Conservation (phyloP, 495 filamentous ascomycete species). For the Parachaetomium inaequale region DNA sequence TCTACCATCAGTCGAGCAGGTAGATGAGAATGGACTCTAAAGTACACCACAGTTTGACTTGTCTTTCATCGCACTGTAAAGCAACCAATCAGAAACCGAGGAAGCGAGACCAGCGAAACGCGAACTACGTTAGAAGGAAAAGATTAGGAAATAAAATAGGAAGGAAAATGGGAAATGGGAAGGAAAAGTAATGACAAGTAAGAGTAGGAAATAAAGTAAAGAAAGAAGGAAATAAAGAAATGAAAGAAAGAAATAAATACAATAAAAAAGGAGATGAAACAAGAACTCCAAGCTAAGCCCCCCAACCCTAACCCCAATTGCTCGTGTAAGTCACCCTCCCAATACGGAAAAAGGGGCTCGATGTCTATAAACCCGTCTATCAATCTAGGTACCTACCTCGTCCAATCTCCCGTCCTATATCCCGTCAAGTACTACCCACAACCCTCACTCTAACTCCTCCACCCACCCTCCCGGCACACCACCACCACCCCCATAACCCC, state of each 20-base stretch:
- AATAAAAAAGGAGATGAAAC: no score
- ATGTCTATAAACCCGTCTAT: background rate
- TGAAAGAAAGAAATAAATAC: background rate
- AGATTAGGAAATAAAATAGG: background rate
- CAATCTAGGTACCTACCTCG: background rate
- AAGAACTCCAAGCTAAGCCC: no score
- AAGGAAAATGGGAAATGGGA: background rate
- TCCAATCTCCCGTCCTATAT: background rate
- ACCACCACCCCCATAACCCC: background rate
- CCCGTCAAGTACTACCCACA: background rate
- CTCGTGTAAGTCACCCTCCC: slow-evolving; percentile 1
- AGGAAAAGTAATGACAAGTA: background rate
- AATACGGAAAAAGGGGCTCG: background rate
- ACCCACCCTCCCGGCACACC: background rate
- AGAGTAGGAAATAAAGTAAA: background rate
- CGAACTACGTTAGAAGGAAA: background rate
- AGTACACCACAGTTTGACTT: background rate
- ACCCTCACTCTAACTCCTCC: background rate
- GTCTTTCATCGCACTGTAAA: background rate
- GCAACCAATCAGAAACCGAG: background rate
- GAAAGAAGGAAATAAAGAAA: background rate
- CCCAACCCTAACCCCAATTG: background rate
- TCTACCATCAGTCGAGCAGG: background rate
- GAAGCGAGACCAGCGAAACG: background rate
- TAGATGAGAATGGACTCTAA: background rate